Evolutionary conservation across 2,329 filamentous ascomycete genomes (phyloP).

Genomic region (Pseudocercospora fuligena): DNA sequence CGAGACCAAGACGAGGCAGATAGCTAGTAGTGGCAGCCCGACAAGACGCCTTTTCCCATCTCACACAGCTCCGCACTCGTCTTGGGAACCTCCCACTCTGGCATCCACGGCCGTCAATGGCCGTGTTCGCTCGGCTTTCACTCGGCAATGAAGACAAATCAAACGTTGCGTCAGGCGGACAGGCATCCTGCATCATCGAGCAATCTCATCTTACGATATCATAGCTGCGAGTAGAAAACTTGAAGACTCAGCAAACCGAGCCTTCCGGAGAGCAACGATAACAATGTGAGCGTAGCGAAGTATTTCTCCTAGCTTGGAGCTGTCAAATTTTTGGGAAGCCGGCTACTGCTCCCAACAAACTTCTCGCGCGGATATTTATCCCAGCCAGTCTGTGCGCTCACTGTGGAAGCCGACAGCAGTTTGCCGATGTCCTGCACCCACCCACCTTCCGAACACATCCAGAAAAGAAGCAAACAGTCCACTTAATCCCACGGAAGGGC

Average conservation of each 20-base stretch:
- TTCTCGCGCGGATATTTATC: background rate
- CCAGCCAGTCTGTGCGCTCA: background rate
- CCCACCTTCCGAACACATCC: too few species aligned
- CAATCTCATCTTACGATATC: background rate
- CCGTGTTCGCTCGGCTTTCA: slow-evolving; percentile 3
- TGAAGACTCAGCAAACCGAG: background rate
- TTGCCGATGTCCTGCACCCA: background rate
- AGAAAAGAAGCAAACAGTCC: too few species aligned
- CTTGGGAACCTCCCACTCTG: background rate
- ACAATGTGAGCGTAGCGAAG: background rate
- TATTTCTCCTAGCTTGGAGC: background rate
- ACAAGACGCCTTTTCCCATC: background rate
- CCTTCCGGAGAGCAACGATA: background rate
- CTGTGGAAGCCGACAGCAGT: background rate
- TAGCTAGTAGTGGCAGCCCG: background rate
- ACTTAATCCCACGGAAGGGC: too few species aligned
- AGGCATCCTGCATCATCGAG: slow-evolving; percentile 4
- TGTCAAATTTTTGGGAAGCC: background rate
- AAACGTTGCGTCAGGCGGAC: background rate
- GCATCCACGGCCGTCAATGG: background rate
- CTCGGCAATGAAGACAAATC: background rate
- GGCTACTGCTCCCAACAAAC: slow-evolving; percentile 7
- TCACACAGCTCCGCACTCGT: background rate
- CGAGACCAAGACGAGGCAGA: slow-evolving; percentile 1
- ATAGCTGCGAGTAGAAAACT: background rate